Base-by-base conservation (phyloP, 2,329 filamentous ascomycete genomes). In the Diaporthe sp. region DNA sequence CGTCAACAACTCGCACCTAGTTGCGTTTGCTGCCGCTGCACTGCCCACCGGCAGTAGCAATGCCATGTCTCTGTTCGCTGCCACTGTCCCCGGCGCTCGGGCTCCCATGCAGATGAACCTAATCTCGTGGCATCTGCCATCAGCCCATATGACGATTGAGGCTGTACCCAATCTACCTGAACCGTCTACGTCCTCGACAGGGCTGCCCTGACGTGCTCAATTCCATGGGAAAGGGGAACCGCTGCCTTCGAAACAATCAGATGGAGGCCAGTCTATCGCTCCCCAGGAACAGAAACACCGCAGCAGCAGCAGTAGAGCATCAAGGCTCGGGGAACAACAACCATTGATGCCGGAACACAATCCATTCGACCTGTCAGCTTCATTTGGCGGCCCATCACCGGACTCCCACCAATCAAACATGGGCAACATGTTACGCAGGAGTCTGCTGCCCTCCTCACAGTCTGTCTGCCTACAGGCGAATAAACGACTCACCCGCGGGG, bases 131-230 rank as follows among this genome's bases (percentile, higher is more conserved):
- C 63, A 68, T 31, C 28, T 39, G 44, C 44, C 42, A 49, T 58
- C 44, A 72, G 31, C 25, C 71, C 71, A 72, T 55, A 63, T 65
- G 44, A 73, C 47, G 28, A 63, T 55, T 65, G 71, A 65, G 71
- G 71, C 71, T 73, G 71, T 65, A 63, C 55, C 44, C 57, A 72
- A 72, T 63, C 37, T 65, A 65, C 71, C 34, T 58, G 55, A 39
- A 47, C 22, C 42, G 34, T 15, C 9, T 72, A 22, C 55, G 0
- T 37, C n/a, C 34, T 72, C 57, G 25, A 73, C 71, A 73, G 71
- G 71, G 71, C 58, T 73, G 71, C 71, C 58, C 31, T 61, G 71
- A 12, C 25, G 15, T 55, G 22, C n/a, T 39, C 31, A 53, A 15
- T 53, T 63, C 17, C 20, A 39, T 63, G 71, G 71, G 71, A 55